Evolutionary conservation across 257 asterid genomes (phyloP).

Genomic region (Fraxinus cuspidata): DNA sequence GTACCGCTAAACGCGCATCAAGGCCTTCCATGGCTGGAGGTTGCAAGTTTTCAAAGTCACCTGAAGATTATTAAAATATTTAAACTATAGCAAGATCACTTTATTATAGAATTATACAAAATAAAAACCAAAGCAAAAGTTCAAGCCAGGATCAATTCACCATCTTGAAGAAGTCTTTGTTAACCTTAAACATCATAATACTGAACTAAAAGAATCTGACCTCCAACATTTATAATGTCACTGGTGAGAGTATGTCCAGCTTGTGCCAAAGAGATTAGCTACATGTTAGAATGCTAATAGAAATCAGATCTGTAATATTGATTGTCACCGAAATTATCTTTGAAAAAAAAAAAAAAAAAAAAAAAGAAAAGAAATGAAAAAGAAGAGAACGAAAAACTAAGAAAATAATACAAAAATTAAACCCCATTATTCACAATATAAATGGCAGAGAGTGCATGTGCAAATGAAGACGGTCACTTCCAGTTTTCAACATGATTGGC

Average conservation of each 20-base stretch:
- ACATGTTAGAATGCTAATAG: slow-evolving; percentile 24
- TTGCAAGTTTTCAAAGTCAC: slow-evolving; percentile 72
- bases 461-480: neutral
- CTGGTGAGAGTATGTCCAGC: slow-evolving; percentile 65
- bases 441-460: neutral
- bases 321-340: neutral
- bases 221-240: slow-evolving; percentile 58
- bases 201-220: slow-evolving; percentile 33
- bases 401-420: neutral
- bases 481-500: neutral
- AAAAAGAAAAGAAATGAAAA: slow-evolving; percentile 10
- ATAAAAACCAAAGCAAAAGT: neutral
- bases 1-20: slow-evolving; percentile 70
- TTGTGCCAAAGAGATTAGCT: slow-evolving; percentile 86
- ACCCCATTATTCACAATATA: neutral
- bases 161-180: slow-evolving; percentile 1
- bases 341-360: neutral
- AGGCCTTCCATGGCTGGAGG: slow-evolving; percentile 87
- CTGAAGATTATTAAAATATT: slow-evolving; percentile 45
- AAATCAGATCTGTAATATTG: slow-evolving; percentile 29
- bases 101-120: neutral
- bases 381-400: neutral
- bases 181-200: slow-evolving; percentile 1
- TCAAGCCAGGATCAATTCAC: neutral
- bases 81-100: slow-evolving; percentile 24